These are phyloP conservation scores for Paraglomus brasilianum DNA, from an alignment of 192 early-diverging fungal genomes.

Conservation along the genomic window DNA sequence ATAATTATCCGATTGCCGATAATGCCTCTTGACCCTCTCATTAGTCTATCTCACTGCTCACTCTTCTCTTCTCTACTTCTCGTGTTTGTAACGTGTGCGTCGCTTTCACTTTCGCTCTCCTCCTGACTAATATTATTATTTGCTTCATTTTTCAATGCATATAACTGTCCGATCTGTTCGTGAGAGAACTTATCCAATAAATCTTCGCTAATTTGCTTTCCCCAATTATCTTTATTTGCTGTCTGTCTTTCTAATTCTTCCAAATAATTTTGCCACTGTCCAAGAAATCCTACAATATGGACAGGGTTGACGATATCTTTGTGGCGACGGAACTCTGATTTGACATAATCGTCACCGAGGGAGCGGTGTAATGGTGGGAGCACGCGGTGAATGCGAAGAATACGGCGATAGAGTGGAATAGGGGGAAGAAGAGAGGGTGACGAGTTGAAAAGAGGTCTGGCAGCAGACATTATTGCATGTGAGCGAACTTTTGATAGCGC, in stretches of 20 bases:
- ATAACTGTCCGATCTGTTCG: constrained; percentile 58
- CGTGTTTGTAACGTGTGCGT: too few species aligned
- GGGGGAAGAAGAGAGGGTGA: constrained; percentile 43
- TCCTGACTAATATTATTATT: constrained; percentile 13
- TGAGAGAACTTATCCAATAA: constrained; percentile 55
- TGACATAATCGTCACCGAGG: constrained; percentile 62
- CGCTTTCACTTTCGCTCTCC: too few species aligned
- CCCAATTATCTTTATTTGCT: constrained; percentile 18
- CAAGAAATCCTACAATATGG: constrained; percentile 57
- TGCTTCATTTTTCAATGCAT: constrained; percentile 50
- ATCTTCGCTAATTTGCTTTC: constrained; percentile 41
- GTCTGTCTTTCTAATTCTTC: constrained; percentile 25
- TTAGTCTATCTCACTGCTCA: too few species aligned
- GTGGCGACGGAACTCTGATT: constrained; percentile 57
- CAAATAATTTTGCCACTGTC: constrained; percentile 55
- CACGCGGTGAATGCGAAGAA: constrained; percentile 49
- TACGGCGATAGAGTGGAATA: constrained; percentile 51
- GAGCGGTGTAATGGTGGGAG: constrained; percentile 50
- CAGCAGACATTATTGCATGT: too few species aligned
- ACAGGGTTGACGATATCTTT: constrained; percentile 54
- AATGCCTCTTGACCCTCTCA: too few species aligned
- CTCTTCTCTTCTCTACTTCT: too few species aligned
- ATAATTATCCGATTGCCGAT: too few species aligned
- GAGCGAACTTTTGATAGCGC: too few species aligned
- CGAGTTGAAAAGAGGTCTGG: too few species aligned